A percentile compares a stretch with the other conserved stretches of the same genome.
Conservation (phyloP, 805 yeast species). For the Saccharomyces jurei region DNA sequence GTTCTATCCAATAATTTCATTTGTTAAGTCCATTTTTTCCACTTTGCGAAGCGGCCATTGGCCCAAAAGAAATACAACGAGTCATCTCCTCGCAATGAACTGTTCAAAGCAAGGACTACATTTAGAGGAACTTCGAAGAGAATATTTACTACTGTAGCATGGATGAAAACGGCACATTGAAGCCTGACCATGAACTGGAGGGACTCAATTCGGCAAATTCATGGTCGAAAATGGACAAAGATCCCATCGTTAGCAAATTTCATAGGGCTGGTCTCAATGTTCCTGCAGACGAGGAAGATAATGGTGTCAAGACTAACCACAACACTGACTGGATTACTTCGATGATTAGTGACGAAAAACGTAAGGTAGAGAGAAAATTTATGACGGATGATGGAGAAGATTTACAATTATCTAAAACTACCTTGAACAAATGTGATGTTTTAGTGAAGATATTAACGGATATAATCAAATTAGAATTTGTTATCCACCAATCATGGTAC, state of each 20-base stretch:
- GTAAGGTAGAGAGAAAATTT: not conserved
- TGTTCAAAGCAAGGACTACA: not conserved
- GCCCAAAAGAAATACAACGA: not conserved
- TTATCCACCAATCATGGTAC: conserved; percentile 29
- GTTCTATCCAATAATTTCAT: not conserved
- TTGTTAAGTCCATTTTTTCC: not conserved
- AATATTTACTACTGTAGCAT: not conserved
- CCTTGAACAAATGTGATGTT: conserved; percentile 20
- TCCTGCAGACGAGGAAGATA: conserved; percentile 6
- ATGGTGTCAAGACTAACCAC: not conserved
- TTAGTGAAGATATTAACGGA: conserved; percentile 24
- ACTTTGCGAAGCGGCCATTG: not conserved
- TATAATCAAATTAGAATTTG: conserved; percentile 21
- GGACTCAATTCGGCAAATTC: not conserved
- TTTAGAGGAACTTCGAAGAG: not conserved
- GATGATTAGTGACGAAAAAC: conserved; percentile 1
- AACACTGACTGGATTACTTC: not conserved
- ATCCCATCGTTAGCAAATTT: not conserved
- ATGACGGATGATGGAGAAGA: not conserved
- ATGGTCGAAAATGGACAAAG: not conserved
- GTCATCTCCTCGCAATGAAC: not conserved
- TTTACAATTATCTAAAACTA: conserved; percentile 1
- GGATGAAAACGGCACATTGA: not conserved
- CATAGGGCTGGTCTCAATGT: conserved; percentile 1
- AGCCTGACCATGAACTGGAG: not conserved